Evolutionary conservation across 2,329 filamentous ascomycete species (phyloP), one percentile per base, ranked within the genome.

Genomic region (Rachicladosporium sp.): DNA sequence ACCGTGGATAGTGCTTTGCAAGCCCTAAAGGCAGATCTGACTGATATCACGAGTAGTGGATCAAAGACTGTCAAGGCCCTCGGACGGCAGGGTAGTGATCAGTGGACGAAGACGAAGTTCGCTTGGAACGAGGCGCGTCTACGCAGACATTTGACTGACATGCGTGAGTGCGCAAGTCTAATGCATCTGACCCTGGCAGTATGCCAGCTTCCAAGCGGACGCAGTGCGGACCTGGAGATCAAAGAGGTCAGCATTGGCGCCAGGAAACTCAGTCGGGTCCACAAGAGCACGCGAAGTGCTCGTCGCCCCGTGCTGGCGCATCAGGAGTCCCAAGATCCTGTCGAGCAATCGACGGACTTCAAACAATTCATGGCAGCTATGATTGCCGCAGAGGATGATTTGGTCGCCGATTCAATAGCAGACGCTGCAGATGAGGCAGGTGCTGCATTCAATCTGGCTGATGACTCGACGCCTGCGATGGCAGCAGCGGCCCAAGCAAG

Each of bases 161-260:
- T 48, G 13, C 13, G 46, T 12, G 46, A 48, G 37, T 48, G 46
- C 15, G 39, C 40, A 8, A 32, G 27, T 27, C 29, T 48, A 6
- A 31, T 48, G 21, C 29, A 36, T 21, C 44, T 48, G 30, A 41
- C 38, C 4, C 40, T 48, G 9, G 42, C 35, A 32, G 43, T 47
- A 9, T 47, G 45, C 32, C 45, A 47, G 31, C 33, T 47, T 3
- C 43, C 43, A n/a, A 4, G 12, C 19, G 43, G 43, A 8, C 27
- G 21, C n/a, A 33, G 36, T 10, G 36, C 40, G 9, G 38, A 36
- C 1, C 31, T 37, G 21, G 44, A 42, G 23, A 36, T 46, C 12
- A 13, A 34, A 15, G 46, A 48, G 31, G 33, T 48, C 4, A 29
- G 30, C 13, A 19, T 33, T 5, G 43, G 41, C 19, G 46, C 46